Evolutionary conservation across 2,329 filamentous ascomycete genomes (phyloP), one percentile per base, ranked within the genome.

Genomic region (Ophiostoma australiae): DNA sequence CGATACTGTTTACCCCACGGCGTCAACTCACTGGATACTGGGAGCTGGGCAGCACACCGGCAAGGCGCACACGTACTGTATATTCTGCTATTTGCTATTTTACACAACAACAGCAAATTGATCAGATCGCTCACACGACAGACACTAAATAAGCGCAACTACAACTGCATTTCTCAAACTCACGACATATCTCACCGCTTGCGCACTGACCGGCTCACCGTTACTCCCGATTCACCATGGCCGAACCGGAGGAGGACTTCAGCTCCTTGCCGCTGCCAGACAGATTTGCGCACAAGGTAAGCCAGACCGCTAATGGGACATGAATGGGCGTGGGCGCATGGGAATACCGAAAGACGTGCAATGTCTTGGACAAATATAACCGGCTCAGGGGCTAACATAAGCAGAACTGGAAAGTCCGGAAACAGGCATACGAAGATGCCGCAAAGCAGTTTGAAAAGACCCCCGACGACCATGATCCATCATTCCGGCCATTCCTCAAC

Each of bases 381-480:
- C 58, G 7, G 4, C 10, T 17, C 15, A 13, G 1, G 7, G 7
- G 61, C 72, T 71, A 6, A 72, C 71, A 1, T 11, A 4, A 68
- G 37, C 76, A 91, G 91, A 88, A 91, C 77, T 99, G 95, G 95
- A 99, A 99, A 86, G 94, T 97, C 61, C 88, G 95, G 77, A 99
- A 99, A 82, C 89, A 89, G 78, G 95, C 90, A 70, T 99, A 98
- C 79, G 95, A 99, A 84, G 93, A 95, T 75, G 94, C 93, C 27
- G 88, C 91, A 58, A 94, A 95, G 80, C 87, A 90, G 75, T 98
- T 99, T 80, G 90, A 93, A 78, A 84, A 87, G 72, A 93, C 94
- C 6, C 90, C 92, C 73, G 90, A 94, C 81, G 94, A 98, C 79
- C 87, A 89, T 76, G 91, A 96, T 78, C 89, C 93, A 15, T 90